phyloP scores from a whole-genome alignment of 208 protist species.

The Trypanosoma theileri region DNA sequence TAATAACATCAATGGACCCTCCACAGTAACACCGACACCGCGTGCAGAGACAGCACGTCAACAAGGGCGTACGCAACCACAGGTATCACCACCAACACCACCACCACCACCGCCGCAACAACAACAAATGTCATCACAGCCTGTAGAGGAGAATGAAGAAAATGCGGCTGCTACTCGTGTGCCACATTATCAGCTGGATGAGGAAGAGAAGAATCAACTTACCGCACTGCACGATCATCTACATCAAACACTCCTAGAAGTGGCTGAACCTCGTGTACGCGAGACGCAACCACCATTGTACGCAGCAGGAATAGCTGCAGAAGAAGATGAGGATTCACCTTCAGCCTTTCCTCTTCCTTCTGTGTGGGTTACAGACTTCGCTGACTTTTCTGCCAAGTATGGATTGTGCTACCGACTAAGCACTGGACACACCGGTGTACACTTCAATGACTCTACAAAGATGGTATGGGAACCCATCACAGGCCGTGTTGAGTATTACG shows the following conservation, averaged over 20 bases:
- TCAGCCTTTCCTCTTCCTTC: slow-evolving; percentile 30
- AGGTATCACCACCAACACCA: too few relatives aligned
- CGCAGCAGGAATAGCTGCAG: slow-evolving; percentile 3
- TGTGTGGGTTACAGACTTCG: slow-evolving; percentile 91
- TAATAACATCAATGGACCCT: slow-evolving; percentile 4
- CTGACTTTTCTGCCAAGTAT: slow-evolving; percentile 97
- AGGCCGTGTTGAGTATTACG: slow-evolving; percentile 81
- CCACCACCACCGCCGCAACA: too few relatives aligned
- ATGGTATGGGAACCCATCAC: slow-evolving; percentile 89
- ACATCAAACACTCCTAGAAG: slow-evolving; percentile 52
- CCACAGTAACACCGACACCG: background rate
- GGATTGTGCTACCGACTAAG: slow-evolving; percentile 96
- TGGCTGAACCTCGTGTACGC: background rate
- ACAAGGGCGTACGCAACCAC: background rate
- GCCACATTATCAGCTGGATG: slow-evolving; percentile 26
- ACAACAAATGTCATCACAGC: background rate
- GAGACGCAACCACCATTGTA: background rate
- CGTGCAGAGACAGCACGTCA: background rate
- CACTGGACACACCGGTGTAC: slow-evolving; percentile 93
- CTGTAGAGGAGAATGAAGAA: background rate
- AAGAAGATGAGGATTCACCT: slow-evolving; percentile 17
- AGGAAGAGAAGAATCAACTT: slow-evolving; percentile 51
- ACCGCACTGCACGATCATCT: slow-evolving; percentile 66
- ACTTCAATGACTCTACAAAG: slow-evolving; percentile 98
- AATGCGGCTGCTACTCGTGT: background rate